phyloP scores from a whole-genome alignment of 495 filamentous ascomycete species.

The Podospora anserina region DNA sequence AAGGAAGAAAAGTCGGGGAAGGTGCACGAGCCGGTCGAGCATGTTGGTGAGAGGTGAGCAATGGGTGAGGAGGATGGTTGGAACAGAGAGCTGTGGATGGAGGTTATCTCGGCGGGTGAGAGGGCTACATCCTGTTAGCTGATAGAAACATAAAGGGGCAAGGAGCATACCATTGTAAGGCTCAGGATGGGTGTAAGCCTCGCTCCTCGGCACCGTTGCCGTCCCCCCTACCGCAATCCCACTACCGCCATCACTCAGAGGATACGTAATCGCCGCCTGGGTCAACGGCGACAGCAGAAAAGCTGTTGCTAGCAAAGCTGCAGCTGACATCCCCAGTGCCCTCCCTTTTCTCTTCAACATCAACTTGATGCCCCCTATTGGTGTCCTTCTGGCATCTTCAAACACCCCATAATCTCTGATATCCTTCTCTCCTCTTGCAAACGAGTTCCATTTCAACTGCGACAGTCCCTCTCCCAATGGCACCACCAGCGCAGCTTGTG shows the following conservation, averaged over 20 bases:
- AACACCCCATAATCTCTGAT: conserved; percentile 43
- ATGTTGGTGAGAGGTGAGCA: conserved; percentile 25
- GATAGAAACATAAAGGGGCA: conserved; percentile 17
- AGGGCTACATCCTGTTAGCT: conserved; percentile 10
- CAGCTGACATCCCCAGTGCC: conserved; percentile 42
- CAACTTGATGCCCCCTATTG: conserved; percentile 35
- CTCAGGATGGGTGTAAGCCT: conserved; percentile 23
- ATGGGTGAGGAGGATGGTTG: conserved; percentile 28
- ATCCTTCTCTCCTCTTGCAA: conserved; percentile 35
- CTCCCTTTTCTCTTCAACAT: conserved; percentile 35
- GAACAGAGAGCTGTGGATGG: conserved; percentile 42
- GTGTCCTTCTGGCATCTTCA: conserved; percentile 45
- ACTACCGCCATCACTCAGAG: conserved; percentile 16
- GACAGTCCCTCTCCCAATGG: conserved; percentile 40
- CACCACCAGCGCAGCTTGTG: conserved; percentile 39
- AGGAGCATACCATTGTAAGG: conserved; percentile 26
- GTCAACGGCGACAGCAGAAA: conserved; percentile 45
- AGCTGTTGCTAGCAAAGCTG: conserved; percentile 38
- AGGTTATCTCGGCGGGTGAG: conserved; percentile 34
- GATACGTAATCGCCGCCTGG: conserved; percentile 43
- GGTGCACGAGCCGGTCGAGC: conserved; percentile 46
- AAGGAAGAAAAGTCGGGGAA: conserved; percentile 45
- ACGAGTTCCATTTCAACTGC: conserved; percentile 53
- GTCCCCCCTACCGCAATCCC: conserved; percentile 12
- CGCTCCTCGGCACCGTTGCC: conserved; percentile 20